A percentile compares a stretch with the other conserved stretches of the same genome.
phyloP scores from a whole-genome alignment of 2,329 filamentous ascomycete genomes.

The Colletotrichum liriopes region DNA sequence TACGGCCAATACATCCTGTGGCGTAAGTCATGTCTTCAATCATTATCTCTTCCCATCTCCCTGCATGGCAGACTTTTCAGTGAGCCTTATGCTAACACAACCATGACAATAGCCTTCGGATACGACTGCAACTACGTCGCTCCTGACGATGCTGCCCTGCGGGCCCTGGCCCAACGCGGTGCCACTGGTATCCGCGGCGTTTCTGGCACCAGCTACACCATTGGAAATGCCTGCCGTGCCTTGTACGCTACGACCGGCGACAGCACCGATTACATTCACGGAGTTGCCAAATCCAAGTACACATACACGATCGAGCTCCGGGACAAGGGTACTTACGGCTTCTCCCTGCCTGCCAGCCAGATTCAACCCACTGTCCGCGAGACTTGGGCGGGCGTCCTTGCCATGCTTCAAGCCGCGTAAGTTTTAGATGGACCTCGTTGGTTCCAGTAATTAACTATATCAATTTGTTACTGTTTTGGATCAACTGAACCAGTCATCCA shows the following conservation, averaged over 20 bases:
- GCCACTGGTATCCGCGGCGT: conserved; percentile 42
- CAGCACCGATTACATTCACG: conserved; percentile 46
- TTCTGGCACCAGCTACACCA: conserved; percentile 42
- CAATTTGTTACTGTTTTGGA: neutral
- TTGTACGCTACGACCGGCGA: conserved; percentile 45
- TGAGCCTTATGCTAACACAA: neutral
- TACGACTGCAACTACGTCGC: conserved; percentile 43
- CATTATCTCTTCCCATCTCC: neutral
- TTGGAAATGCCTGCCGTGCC: conserved; percentile 45
- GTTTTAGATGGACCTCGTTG: rapidly evolving
- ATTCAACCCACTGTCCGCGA: conserved; percentile 42
- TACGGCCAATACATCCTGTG: conserved; percentile 65
- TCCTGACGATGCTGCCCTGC: conserved; percentile 35
- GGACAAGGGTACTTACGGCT: conserved; percentile 40
- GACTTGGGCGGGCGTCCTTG: conserved; percentile 43
- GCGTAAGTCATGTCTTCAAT: conserved; percentile 19
- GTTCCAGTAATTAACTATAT: no score
- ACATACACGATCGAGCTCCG: conserved; percentile 42
- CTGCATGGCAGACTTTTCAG: no score
- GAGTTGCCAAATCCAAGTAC: conserved; percentile 43
- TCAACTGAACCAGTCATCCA: no score
- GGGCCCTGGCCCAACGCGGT: conserved; percentile 29
- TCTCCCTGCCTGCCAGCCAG: conserved; percentile 39
- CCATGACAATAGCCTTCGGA: conserved; percentile 25
- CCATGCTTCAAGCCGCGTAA: conserved; percentile 42